phyloP scores from a whole-genome alignment of 1,284 basidiomycete species.

The Nidula niveotomentosa region DNA sequence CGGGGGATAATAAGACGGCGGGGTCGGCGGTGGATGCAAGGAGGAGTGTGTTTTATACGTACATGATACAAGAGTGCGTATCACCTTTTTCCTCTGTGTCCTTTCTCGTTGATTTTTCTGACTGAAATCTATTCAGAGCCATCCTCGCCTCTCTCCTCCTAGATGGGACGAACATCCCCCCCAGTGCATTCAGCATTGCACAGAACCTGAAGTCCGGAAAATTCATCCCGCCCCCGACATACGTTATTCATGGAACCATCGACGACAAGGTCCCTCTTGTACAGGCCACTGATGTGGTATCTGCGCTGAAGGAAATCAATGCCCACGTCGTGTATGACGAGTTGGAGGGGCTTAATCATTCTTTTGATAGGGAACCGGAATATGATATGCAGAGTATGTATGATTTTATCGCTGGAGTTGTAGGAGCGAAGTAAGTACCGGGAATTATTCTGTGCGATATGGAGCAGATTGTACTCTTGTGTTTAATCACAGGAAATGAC shows the following conservation, averaged over 20 bases:
- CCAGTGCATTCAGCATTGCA: neutral
- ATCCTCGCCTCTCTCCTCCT: neutral
- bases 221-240: neutral
- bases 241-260: neutral
- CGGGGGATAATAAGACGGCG: neutral
- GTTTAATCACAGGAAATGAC: too few relatives aligned
- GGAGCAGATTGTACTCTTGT: too few relatives aligned
- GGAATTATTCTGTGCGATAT: too few relatives aligned
- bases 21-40: neutral
- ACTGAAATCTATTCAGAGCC: neutral
- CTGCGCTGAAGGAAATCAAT: neutral
- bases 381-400: neutral
- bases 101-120: neutral
- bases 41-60: neutral
- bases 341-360: neutral
- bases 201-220: neutral
- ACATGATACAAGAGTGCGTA: neutral
- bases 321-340: neutral
- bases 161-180: neutral
- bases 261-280: neutral
- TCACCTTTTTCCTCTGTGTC: neutral
- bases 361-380: neutral
- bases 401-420: neutral
- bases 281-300: neutral
- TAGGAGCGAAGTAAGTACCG: too few relatives aligned